Percentiles rank a stretch among this genome's conserved stretches.
Evolutionary conservation across 192 early-diverging fungal genomes (phyloP).

Genomic region (Dispira simplex): DNA sequence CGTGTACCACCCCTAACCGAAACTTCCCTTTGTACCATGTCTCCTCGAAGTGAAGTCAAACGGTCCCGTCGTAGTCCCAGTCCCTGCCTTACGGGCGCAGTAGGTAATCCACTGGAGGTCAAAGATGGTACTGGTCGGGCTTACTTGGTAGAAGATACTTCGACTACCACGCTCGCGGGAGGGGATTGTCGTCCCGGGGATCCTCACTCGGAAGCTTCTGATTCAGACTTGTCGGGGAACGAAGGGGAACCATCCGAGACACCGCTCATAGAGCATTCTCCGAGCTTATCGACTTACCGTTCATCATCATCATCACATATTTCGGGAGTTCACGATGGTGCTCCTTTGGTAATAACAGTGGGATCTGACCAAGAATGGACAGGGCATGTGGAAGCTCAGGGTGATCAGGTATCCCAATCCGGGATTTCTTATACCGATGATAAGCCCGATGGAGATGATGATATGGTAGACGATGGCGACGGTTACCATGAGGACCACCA

Average conservation of each 20-base stretch:
- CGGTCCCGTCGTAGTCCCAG: background rate
- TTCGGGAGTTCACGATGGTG: no score
- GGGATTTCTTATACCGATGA: conserved; percentile 14
- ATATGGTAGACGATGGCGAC: conserved; percentile 6
- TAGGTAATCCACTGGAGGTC: background rate
- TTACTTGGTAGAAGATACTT: background rate
- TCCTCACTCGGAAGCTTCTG: no score
- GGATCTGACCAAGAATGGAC: no score
- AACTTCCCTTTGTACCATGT: background rate
- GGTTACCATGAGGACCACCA: background rate
- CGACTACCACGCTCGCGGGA: no score
- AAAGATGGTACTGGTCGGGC: background rate
- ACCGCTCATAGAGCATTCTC: no score
- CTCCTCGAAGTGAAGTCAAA: background rate
- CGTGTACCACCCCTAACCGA: background rate
- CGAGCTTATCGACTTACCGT: no score
- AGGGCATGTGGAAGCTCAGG: no score
- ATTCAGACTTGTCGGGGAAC: no score
- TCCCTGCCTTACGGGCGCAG: background rate
- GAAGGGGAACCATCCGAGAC: conserved; percentile 1
- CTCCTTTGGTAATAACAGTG: no score
- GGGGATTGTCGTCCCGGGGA: no score
- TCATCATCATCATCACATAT: no score
- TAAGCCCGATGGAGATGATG: conserved; percentile 10
- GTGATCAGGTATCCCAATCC: no score